These are phyloP conservation scores for Ogataea hybrid DNA, from an alignment of 1,139 yeast genomes.

Conservation along the genomic window DNA sequence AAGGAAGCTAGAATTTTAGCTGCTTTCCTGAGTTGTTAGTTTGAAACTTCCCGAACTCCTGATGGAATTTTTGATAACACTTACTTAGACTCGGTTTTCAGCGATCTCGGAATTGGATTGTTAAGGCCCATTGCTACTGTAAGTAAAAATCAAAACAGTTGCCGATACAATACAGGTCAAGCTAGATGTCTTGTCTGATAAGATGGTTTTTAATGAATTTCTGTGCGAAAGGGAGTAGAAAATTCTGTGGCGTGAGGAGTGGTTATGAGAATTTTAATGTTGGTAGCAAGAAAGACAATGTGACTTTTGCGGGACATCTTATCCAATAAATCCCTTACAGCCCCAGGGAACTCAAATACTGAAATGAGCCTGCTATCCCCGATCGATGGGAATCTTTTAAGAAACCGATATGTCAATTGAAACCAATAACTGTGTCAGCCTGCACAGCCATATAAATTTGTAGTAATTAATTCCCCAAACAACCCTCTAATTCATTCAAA, in stretches of 20 bases:
- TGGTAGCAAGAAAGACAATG: background rate
- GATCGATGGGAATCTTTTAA: no score
- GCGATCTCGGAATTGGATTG: conserved; percentile 92
- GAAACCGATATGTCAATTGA: background rate
- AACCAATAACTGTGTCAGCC: background rate
- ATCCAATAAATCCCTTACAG: no score
- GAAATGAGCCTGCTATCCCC: no score
- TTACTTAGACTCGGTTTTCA: conserved; percentile 82
- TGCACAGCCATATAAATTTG: background rate
- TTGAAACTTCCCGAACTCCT: background rate
- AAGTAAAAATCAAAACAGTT: background rate
- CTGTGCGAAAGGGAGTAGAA: conserved; percentile 11
- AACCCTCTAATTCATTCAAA: background rate
- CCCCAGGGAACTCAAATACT: no score
- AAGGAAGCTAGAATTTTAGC: conserved; percentile 89
- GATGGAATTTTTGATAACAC: conserved; percentile 32
- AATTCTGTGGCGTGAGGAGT: conserved; percentile 11
- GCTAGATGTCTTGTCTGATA: conserved; percentile 6
- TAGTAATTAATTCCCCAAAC: background rate
- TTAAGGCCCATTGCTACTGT: conserved; percentile 60
- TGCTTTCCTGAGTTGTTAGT: conserved; percentile 63
- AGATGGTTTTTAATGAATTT: conserved; percentile 6
- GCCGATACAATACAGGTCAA: conserved; percentile 5
- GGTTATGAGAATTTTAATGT: conserved; percentile 1
- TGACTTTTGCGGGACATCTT: background rate